Percentiles rank a stretch among this genome's conserved stretches.
phyloP scores from a whole-genome alignment of 352 stramenopile species.

The Phytopythium vexans region DNA sequence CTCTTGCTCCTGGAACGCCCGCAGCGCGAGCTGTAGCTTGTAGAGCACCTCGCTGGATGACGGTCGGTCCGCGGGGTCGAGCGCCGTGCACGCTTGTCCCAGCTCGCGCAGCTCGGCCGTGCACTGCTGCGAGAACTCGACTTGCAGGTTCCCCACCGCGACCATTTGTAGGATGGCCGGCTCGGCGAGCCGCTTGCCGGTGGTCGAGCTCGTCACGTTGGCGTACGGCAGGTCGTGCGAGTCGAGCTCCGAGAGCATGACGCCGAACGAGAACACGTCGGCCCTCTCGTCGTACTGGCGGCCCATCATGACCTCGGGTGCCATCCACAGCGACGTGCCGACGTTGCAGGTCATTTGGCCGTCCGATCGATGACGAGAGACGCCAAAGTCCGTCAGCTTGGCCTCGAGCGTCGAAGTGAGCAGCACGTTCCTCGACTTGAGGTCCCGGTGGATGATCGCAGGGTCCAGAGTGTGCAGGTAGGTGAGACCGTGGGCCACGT shows the following conservation, averaged over 20 bases:
- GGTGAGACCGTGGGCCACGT: constrained; percentile 35
- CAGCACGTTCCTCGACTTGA: constrained; percentile 12
- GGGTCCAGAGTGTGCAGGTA: constrained; percentile 52
- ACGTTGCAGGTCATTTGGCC: constrained; percentile 42
- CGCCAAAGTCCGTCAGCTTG: constrained; percentile 61
- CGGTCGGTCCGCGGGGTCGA: constrained; percentile 29
- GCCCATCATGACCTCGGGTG: constrained; percentile 49
- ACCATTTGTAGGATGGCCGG: constrained; percentile 40
- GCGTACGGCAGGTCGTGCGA: constrained; percentile 42
- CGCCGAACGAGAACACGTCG: constrained; percentile 49
- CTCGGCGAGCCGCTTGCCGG: constrained; percentile 28
- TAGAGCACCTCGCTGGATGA: constrained; percentile 29
- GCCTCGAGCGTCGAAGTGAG: constrained; percentile 30
- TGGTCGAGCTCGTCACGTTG: constrained; percentile 21
- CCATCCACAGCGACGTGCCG: constrained; percentile 53
- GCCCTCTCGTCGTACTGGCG: constrained; percentile 38
- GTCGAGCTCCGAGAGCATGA: constrained; percentile 47
- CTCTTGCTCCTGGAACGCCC: constrained; percentile 23
- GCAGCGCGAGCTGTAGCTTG: constrained; percentile 25
- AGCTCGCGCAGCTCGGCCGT: constrained; percentile 18
- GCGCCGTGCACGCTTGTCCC: constrained; percentile 26
- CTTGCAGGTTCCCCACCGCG: constrained; percentile 20
- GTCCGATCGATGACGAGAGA: constrained; percentile 36
- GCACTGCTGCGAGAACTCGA: constrained; percentile 33
- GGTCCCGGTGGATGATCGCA: constrained; percentile 19